Evolutionary conservation across 2,329 filamentous ascomycete species (phyloP).

Genomic region (Diaporthe sp.): DNA sequence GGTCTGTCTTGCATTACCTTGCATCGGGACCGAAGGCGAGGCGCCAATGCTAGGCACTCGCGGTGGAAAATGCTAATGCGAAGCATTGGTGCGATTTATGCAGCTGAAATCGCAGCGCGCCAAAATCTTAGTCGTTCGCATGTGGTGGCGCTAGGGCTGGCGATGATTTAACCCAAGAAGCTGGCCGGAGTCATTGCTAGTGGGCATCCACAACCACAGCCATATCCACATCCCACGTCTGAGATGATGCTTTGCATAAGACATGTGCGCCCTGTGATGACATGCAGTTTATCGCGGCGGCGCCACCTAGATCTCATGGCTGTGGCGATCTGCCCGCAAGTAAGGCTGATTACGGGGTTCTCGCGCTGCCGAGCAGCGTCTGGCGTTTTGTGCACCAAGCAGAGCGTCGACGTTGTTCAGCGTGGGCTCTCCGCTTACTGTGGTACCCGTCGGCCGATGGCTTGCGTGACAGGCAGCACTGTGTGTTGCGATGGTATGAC

Average conservation of each 20-base stretch:
- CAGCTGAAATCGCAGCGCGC: slow-evolving; percentile 18
- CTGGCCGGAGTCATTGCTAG: slow-evolving; percentile 11
- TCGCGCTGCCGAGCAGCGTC: background rate
- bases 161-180: slow-evolving; percentile 25
- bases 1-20: slow-evolving; percentile 6
- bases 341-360: slow-evolving; percentile 6
- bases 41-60: slow-evolving; percentile 13
- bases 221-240: background rate
- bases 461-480: slow-evolving; percentile 3
- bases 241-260: background rate
- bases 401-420: background rate
- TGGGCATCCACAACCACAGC: background rate
- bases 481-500: slow-evolving; percentile 6
- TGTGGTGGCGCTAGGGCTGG: slow-evolving; percentile 16
- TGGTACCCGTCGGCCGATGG: background rate
- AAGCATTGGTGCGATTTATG: slow-evolving; percentile 2
- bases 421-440: slow-evolving; percentile 4
- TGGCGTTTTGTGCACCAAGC: background rate
- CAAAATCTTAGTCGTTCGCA: slow-evolving; percentile 21
- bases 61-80: background rate
- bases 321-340: background rate
- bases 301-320: background rate
- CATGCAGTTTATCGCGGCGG: background rate
- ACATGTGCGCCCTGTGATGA: slow-evolving; percentile 8
- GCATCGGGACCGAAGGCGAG: slow-evolving; percentile 20